Percentiles rank a stretch among this genome's conserved stretches.
phyloP scores from a whole-genome alignment of 2,329 filamentous ascomycete species.

The Didymella glomerata region DNA sequence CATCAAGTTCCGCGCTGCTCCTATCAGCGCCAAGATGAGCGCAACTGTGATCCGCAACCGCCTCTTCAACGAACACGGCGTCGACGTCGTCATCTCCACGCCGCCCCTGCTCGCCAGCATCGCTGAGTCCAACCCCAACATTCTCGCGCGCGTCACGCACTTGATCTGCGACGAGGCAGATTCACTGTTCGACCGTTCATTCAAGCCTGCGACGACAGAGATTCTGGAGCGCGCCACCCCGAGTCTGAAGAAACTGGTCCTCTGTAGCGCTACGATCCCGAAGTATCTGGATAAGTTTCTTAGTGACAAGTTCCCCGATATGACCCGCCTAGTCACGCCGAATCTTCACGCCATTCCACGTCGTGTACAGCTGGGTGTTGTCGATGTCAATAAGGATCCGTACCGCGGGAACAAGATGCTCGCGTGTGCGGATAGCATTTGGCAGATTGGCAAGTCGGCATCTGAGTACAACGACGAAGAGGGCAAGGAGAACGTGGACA shows the following conservation, averaged over 20 bases:
- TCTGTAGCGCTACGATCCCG: constrained; percentile 97
- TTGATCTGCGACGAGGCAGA: constrained; percentile 95
- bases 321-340: constrained; percentile 87
- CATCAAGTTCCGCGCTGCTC: constrained; percentile 84
- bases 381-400: constrained; percentile 90
- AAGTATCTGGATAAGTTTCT: constrained; percentile 86
- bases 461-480: constrained; percentile 24
- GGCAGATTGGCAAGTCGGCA: constrained; percentile 78
- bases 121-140: constrained; percentile 86
- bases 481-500: constrained; percentile 66
- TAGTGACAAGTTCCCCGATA: constrained; percentile 80
- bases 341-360: constrained; percentile 96
- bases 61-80: constrained; percentile 79
- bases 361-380: constrained; percentile 89
- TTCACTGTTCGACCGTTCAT: constrained; percentile 92
- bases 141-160: constrained; percentile 89
- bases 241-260: constrained; percentile 83
- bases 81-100: constrained; percentile 87
- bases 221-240: constrained; percentile 84
- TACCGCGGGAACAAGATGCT: constrained; percentile 93
- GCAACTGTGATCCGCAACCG: constrained; percentile 83
- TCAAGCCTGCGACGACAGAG: constrained; percentile 80
- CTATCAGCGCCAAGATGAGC: constrained; percentile 80
- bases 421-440: constrained; percentile 94
- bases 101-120: constrained; percentile 90